Evolutionary conservation across 2,329 filamentous ascomycete genomes (phyloP), one percentile per base, ranked within the genome.

Genomic region (Boeremia lycopersici): DNA sequence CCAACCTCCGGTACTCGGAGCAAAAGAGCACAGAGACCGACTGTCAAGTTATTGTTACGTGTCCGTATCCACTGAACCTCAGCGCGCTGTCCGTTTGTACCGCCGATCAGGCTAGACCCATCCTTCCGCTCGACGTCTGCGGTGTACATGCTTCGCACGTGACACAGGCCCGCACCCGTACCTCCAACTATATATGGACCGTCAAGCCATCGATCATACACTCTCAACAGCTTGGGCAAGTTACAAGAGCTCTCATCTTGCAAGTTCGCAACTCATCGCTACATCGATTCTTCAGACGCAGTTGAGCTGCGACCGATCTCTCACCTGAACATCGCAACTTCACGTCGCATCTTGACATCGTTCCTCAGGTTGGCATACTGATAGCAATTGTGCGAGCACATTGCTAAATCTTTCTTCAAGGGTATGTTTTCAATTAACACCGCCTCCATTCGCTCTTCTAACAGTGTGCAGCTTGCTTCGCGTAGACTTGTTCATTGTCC

Each of bases 111-210:
- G 19, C 15, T 19, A 10, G 34, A 36, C 34, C 17, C 28, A 13
- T 13, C n/a, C 23, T 13, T 41, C 26, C 10, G 9, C 12, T 26
- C n/a, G 26, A 30, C 8, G 31, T 17, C 6, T 19, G 25, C 26
- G 38, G 49, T 47, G 49, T 42, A n/a, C 5, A 47, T 13, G 36
- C 10, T 19, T 15, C 11, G 10, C 49, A 41, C 49, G 49, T 47
- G 49, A 47, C 36, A 36, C 13, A 13, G 36, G 19, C 43, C 42
- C 29, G 28, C 45, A 36, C 34, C 34, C 33, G 40, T 29, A 26
- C 8, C 31, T 36, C 31, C 23, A 36, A 17, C 23, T 47, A 53
- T 53, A 53, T 47, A 26, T 41, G 5, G 15, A 28, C 29, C 4
- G 6, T 11, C 26, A 17, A 41, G 28, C 25, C 13, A 6, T 33